Evolutionary conservation across 257 asterid genomes (phyloP).

Genomic region (Solanum ahanhuiri): DNA sequence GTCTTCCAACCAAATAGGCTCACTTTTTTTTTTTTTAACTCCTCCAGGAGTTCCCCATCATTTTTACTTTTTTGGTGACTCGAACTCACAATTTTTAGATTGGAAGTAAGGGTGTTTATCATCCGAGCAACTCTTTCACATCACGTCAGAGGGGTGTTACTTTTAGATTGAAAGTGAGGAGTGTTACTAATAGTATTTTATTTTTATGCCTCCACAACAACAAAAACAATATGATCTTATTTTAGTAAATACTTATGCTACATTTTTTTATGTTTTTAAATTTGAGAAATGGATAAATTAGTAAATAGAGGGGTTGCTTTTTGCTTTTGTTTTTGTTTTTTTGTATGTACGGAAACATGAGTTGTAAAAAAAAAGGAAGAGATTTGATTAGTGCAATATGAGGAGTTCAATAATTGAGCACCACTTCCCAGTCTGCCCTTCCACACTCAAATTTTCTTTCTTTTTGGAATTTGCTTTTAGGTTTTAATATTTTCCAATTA

Average conservation of each 20-base stretch:
- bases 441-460: not conserved
- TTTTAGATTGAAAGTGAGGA: too few relatives aligned
- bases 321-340: not conserved
- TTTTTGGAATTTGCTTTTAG: not conserved
- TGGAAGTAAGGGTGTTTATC: rapidly evolving
- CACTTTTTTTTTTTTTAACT: not conserved
- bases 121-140: rapidly evolving
- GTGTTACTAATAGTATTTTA: not conserved
- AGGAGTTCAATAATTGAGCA: conserved; percentile 43
- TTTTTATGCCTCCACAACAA: not conserved
- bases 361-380: not conserved
- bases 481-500: not conserved
- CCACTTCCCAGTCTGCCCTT: conserved; percentile 8
- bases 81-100: not conserved
- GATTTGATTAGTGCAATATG: conserved; percentile 15
- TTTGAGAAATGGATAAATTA: not conserved
- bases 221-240: not conserved
- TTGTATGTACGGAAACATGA: not conserved
- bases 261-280: not conserved
- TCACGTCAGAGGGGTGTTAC: too few relatives aligned
- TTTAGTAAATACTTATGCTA: not conserved
- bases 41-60: not conserved
- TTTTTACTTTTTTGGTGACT: rapidly evolving
- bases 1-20: not conserved
- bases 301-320: not conserved